Percentiles rank a stretch among this genome's conserved stretches.
phyloP scores from a whole-genome alignment of 139 green algal species.

The Chlamydomonas schloesseri region DNA sequence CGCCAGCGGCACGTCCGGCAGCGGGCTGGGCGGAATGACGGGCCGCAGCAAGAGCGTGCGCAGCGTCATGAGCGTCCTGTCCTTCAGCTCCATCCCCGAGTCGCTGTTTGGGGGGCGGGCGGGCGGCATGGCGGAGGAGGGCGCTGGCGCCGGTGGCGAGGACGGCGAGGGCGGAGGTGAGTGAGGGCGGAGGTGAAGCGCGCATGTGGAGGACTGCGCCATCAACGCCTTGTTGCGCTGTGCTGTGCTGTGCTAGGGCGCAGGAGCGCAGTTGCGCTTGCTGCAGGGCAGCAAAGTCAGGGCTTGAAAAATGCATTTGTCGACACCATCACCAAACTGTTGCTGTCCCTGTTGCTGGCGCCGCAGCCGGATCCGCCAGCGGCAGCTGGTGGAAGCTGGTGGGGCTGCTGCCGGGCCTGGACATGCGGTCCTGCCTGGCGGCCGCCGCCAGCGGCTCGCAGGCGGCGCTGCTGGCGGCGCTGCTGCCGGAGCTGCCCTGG shows the following conservation, averaged over 20 bases:
- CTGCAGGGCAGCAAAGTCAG: too few relatives aligned
- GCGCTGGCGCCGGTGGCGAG: neutral
- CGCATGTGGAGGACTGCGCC: too few relatives aligned
- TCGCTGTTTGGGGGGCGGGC: neutral
- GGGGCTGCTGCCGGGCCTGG: conserved; percentile 55
- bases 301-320: too few relatives aligned
- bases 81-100: conserved; percentile 39
- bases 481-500: conserved; percentile 58
- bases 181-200: neutral
- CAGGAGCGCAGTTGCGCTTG: too few relatives aligned
- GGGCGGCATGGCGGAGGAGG: neutral
- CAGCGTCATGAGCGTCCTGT: conserved; percentile 56
- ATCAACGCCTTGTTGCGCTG: too few relatives aligned
- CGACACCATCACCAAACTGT: too few relatives aligned
- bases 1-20: neutral
- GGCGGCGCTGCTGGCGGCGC: conserved; percentile 56
- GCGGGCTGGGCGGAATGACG: neutral
- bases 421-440: conserved; percentile 50
- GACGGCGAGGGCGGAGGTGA: neutral
- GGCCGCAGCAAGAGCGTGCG: conserved; percentile 23
- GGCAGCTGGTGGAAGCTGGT: conserved; percentile 44
- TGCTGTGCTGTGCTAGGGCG: too few relatives aligned
- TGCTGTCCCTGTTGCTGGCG: too few relatives aligned
- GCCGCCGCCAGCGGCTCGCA: conserved; percentile 49
- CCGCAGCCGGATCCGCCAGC: neutral